A percentile compares a stretch with the other conserved stretches of the same genome.
These are phyloP conservation scores for Globisporangium megalacanthum DNA, from an alignment of 352 stramenopile species.

Conservation along the genomic window DNA sequence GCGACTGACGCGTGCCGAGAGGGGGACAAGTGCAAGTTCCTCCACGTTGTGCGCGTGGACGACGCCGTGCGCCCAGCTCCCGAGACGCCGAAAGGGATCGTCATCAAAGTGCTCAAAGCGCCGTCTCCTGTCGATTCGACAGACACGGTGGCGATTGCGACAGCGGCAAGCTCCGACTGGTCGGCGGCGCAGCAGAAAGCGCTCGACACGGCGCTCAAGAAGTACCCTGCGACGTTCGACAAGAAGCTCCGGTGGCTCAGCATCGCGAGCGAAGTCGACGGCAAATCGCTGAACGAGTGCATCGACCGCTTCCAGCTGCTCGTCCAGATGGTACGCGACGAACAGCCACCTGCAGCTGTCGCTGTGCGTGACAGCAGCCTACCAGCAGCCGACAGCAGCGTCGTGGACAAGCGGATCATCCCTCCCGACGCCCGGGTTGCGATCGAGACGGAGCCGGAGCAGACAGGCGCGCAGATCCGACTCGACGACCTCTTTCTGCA, in stretches of 20 bases:
- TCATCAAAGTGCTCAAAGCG: conserved; percentile 11
- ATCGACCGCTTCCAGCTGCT: conserved; percentile 78
- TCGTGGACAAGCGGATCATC: conserved; percentile 44
- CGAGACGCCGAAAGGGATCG: conserved; percentile 1
- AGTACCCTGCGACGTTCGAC: conserved; percentile 66
- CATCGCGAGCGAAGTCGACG: conserved; percentile 61
- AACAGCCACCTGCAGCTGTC: not conserved
- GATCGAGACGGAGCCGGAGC: conserved; percentile 49
- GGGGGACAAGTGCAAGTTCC: conserved; percentile 22
- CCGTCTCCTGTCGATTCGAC: not conserved
- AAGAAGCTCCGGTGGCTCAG: conserved; percentile 61
- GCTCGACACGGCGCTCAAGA: conserved; percentile 63
- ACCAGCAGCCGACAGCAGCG: not conserved
- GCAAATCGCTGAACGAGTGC: conserved; percentile 71
- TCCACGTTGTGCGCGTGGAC: conserved; percentile 6
- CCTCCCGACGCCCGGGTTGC: conserved; percentile 30
- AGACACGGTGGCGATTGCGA: not conserved
- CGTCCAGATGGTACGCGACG: conserved; percentile 37
- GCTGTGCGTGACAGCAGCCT: not conserved
- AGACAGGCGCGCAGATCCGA: conserved; percentile 43
- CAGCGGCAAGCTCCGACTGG: conserved; percentile 29
- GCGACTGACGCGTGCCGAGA: conserved; percentile 45
- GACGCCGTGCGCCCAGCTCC: not conserved
- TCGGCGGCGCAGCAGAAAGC: conserved; percentile 54
- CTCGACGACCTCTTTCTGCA: conserved; percentile 74